Evolutionary conservation across 2,329 filamentous ascomycete genomes (phyloP), one percentile per base, ranked within the genome.

Genomic region (Tolypocladium ophioglossoides): DNA sequence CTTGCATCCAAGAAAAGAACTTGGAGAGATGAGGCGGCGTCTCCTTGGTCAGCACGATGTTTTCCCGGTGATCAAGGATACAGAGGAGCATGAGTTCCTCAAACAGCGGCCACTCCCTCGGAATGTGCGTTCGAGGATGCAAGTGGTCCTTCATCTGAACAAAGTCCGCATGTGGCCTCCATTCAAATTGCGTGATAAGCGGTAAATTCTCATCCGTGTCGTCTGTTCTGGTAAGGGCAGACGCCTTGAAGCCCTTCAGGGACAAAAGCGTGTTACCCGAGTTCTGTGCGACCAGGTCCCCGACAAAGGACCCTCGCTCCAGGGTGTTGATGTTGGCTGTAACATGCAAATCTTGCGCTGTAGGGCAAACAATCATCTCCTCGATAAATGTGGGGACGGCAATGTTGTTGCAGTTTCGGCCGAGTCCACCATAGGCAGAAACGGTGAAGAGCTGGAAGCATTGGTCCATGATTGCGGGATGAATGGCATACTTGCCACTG

Each of bases 401-500:
- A 22, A 55, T 32, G 22, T 56, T 57, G 24, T 55, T 52, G 46
- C 62, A 58, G 34, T 62, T 61, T 22, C 62, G 58, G 16, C 56
- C 56, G 8, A 65, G 55, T 1, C 63, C 63, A 10, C 56, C 51
- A 8, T 48, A 56, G 12, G 54, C 52, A n/a, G 65, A 58, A 14
- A 66, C 57, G 47, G 65, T 62, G 32, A 63, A 58, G 9, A 67
- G 58, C 39, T 70, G 68, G 34, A 70, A 54, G 48, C 65, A 64
- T 16, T 60, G 58, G 53, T 74, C 71, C 22, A 74, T 64, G 49
- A 64, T 64, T 4, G 64, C 63, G 0, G 72, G 71, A 44, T 74
- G 72, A 20, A 73, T 59, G 10, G 65, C 58, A 38, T 71, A 65
- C n/a, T 49, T 53, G 7, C 30, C 27, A 6, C 47, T 24, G 2